Conservation (phyloP, 2,329 filamentous ascomycete genomes). For the Penicillium nordicum region DNA sequence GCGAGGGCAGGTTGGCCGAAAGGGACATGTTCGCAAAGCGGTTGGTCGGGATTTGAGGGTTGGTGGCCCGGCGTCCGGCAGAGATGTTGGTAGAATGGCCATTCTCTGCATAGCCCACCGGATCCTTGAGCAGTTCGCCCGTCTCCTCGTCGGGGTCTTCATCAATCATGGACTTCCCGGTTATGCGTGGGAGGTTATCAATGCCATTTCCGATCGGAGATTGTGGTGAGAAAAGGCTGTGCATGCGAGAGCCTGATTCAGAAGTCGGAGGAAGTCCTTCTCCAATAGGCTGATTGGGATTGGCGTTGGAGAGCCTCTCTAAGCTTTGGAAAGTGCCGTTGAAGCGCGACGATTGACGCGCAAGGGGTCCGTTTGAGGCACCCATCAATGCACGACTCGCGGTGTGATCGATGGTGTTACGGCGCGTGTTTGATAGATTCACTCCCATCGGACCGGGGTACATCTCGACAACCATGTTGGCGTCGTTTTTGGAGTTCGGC, state of each 20-base stretch:
- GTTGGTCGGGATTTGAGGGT: slow-evolving; percentile 66
- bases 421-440: slow-evolving; percentile 37
- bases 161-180: slow-evolving; percentile 62
- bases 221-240: slow-evolving; percentile 59
- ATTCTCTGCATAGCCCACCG: slow-evolving; percentile 67
- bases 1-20: slow-evolving; percentile 61
- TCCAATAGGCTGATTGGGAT: slow-evolving; percentile 44
- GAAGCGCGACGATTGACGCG: slow-evolving; percentile 57
- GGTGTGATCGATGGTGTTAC: slow-evolving; percentile 55
- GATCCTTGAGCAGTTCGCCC: slow-evolving; percentile 60
- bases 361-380: slow-evolving; percentile 40
- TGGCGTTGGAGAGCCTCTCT: slow-evolving; percentile 54
- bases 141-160: slow-evolving; percentile 64
- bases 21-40: slow-evolving; percentile 69
- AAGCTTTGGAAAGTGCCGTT: slow-evolving; percentile 60
- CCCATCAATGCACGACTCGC: slow-evolving; percentile 33
- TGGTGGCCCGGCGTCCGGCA: slow-evolving; percentile 63
- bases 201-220: slow-evolving; percentile 57
- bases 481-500: slow-evolving; percentile 58
- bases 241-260: slow-evolving; percentile 49
- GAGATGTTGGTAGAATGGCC: slow-evolving; percentile 48
- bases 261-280: slow-evolving; percentile 51
- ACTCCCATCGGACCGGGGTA: slow-evolving; percentile 42
- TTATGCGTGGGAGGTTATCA: slow-evolving; percentile 50
- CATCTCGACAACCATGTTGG: slow-evolving; percentile 56